phyloP scores from a whole-genome alignment of 2,329 filamentous ascomycete species.

The Talaromyces sp. region DNA sequence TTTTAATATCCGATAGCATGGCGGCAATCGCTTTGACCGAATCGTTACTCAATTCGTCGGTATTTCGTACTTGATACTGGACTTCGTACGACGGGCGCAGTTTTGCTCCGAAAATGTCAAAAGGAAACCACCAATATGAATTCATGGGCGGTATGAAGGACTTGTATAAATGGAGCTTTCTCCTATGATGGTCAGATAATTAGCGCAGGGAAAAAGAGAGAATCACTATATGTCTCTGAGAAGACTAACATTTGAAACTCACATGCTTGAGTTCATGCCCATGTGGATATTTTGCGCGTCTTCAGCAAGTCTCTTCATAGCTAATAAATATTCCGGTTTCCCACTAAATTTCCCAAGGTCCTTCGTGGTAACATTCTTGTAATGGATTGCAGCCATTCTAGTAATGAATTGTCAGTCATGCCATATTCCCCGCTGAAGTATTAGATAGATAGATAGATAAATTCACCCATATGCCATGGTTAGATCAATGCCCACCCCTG shows the following conservation, averaged over 20 bases:
- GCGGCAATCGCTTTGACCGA: neutral
- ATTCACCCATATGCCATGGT: slow-evolving; percentile 4
- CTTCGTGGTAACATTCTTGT: slow-evolving; percentile 6
- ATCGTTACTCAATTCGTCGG: neutral
- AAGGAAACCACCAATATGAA: neutral
- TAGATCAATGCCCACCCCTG: slow-evolving; percentile 2
- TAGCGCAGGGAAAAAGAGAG: neutral
- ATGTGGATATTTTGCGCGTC: neutral
- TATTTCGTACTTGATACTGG: neutral
- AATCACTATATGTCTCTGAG: neutral
- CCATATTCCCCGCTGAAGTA: neutral
- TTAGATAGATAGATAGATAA: neutral
- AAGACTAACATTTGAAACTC: neutral
- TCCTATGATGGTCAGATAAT: neutral
- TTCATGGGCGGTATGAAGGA: neutral
- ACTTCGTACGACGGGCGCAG: neutral
- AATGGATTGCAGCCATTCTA: slow-evolving; percentile 8
- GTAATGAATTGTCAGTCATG: neutral
- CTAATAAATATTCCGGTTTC: slow-evolving; percentile 4
- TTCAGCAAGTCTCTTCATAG: slow-evolving; percentile 5
- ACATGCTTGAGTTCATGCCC: neutral
- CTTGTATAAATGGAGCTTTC: neutral
- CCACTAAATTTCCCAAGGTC: slow-evolving; percentile 6
- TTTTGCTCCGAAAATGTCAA: neutral
- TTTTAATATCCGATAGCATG: slow-evolving; percentile 1